Conservation (phyloP, 345 rosid genomes). For the Alliaria petiolata region DNA sequence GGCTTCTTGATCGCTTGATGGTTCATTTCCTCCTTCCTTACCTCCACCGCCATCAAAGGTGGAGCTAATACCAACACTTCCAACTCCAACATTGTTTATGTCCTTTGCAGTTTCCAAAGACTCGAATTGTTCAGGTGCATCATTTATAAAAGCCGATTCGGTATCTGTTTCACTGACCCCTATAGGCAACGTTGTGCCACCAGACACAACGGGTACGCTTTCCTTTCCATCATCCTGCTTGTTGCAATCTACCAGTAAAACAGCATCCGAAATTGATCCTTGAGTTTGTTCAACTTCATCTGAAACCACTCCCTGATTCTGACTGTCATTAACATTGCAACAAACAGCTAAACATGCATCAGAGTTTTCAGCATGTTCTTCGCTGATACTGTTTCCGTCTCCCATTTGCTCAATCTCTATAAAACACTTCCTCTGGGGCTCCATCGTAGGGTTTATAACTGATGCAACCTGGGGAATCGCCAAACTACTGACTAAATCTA, state of each 20-base stretch:
- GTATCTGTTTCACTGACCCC: background rate
- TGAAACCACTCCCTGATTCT: slow-evolving; percentile 10
- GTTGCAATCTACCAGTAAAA: slow-evolving; percentile 11
- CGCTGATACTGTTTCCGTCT: slow-evolving; percentile 3
- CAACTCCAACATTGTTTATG: background rate
- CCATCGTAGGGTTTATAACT: slow-evolving; percentile 4
- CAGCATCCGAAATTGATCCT: background rate
- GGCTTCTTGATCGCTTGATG: slow-evolving; percentile 4
- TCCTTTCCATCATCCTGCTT: slow-evolving; percentile 13
- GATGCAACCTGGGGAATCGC: slow-evolving; percentile 15
- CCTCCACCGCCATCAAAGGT: slow-evolving; percentile 13
- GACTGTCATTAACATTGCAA: background rate
- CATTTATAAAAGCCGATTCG: background rate
- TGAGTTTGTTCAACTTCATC: background rate
- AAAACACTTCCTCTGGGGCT: background rate
- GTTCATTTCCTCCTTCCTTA: slow-evolving; percentile 21
- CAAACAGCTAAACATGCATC: slow-evolving; percentile 10
- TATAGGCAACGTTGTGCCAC: background rate
- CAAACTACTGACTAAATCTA: background rate
- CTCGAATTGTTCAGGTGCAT: slow-evolving; percentile 8
- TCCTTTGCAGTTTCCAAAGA: background rate
- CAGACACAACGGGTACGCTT: background rate
- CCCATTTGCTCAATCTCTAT: slow-evolving; percentile 20
- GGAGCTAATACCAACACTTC: slow-evolving; percentile 6
- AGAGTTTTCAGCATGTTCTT: background rate